These are phyloP conservation scores for Starmerella etchellsii DNA, from an alignment of 805 yeast species.

Conservation along the genomic window DNA sequence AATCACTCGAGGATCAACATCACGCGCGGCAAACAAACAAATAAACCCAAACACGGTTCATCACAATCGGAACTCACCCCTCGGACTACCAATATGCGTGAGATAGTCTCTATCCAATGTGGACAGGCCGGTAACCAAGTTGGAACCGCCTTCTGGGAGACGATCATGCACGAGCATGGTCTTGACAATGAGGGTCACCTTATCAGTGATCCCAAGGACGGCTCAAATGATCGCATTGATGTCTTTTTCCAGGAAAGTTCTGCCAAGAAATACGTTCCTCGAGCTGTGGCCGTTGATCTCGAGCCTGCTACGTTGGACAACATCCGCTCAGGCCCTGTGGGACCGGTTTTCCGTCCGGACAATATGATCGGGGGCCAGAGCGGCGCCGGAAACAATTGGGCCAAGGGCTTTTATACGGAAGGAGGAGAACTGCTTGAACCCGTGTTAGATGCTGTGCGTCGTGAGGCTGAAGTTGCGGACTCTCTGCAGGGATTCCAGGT, in stretches of 20 bases:
- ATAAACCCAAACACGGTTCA: too few relatives aligned
- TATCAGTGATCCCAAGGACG: conserved; percentile 17
- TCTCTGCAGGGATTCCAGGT: conserved; percentile 93
- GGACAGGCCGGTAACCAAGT: conserved; percentile 37
- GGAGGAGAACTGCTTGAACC: conserved; percentile 92
- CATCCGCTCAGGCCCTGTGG: conserved; percentile 64
- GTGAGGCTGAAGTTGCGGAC: conserved; percentile 91
- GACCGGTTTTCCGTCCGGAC: conserved; percentile 84
- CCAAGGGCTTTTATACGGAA: conserved; percentile 93
- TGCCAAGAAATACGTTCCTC: conserved; percentile 81
- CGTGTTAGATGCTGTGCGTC: conserved; percentile 79
- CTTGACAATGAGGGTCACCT: conserved; percentile 27
- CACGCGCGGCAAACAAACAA: too few relatives aligned
- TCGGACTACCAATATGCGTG: too few relatives aligned
- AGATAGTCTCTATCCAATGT: conserved; percentile 34
- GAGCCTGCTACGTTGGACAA: conserved; percentile 91
- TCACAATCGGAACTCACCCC: too few relatives aligned
- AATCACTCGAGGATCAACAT: too few relatives aligned
- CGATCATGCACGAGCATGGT: conserved; percentile 29
- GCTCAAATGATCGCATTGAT: conserved; percentile 42
- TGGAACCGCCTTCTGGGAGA: conserved; percentile 31
- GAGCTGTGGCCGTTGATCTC: conserved; percentile 84
- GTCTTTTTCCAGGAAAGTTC: conserved; percentile 75
- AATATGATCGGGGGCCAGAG: conserved; percentile 81
- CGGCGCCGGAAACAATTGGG: conserved; percentile 96